phyloP scores from a whole-genome alignment of 148 eudicot species.

The Chenopodium album region DNA sequence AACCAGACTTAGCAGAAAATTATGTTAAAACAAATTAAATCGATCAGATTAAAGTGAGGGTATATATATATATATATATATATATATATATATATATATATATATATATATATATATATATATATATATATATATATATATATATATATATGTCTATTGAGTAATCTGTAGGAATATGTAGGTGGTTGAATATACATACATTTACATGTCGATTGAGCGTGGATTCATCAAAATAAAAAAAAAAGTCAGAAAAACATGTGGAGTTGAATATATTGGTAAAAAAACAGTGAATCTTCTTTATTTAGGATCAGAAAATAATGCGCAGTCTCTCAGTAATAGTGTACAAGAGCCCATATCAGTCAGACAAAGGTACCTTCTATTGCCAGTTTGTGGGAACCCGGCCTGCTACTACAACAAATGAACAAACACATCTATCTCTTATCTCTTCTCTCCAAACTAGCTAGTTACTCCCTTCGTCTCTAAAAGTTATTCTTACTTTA shows the following conservation, averaged over 20 bases:
- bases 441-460: background rate
- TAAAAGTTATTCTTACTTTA: no score
- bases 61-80: no score
- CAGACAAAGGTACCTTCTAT: constrained; percentile 22
- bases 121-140: no score
- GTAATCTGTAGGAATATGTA: background rate
- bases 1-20: no score
- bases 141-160: no score
- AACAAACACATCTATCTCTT: background rate
- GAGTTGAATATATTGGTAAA: background rate
- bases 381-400: constrained; percentile 11
- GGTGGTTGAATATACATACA: background rate
- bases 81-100: no score
- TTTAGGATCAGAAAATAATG: background rate
- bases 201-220: background rate
- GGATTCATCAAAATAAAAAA: background rate
- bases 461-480: background rate
- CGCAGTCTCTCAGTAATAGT: background rate
- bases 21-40: no score
- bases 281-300: background rate
- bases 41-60: no score
- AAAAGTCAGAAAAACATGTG: background rate
- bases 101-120: no score
- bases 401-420: no score
- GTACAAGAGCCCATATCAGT: constrained; percentile 2